Conservation (phyloP, 1,139 yeast species). For the Entelexis paramagnoliae region DNA sequence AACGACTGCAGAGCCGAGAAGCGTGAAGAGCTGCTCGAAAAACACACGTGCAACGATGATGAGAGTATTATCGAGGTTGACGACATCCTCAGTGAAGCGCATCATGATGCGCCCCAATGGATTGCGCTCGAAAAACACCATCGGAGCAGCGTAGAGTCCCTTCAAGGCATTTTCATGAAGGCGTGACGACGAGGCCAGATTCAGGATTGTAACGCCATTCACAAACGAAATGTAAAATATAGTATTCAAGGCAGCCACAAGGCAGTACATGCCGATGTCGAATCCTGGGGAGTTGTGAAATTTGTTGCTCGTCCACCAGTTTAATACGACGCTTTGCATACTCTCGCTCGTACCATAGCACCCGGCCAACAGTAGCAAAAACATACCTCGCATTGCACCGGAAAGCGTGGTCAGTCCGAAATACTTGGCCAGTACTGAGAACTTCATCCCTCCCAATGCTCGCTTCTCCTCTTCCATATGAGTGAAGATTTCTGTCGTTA, state of each 20-base stretch:
- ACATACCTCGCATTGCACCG: background rate
- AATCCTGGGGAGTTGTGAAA: conserved; percentile 14
- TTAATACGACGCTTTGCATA: conserved; percentile 13
- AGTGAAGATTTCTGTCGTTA: background rate
- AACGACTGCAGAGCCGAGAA: conserved; percentile 24
- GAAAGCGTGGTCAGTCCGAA: conserved; percentile 4
- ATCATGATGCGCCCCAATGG: conserved; percentile 63
- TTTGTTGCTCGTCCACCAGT: conserved; percentile 18
- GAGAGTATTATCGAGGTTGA: conserved; percentile 60
- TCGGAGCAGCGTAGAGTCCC: conserved; percentile 59
- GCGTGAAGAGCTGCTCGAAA: conserved; percentile 17
- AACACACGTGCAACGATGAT: conserved; percentile 23
- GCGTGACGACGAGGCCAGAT: conserved; percentile 18
- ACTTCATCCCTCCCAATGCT: conserved; percentile 14
- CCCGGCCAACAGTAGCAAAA: background rate
- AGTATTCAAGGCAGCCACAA: conserved; percentile 7
- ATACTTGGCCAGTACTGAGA: conserved; percentile 7
- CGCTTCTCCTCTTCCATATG: conserved; percentile 15
- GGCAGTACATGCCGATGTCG: conserved; percentile 15
- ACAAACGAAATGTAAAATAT: conserved; percentile 12
- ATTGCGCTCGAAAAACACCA: conserved; percentile 55
- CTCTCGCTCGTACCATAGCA: conserved; percentile 10
- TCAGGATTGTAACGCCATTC: conserved; percentile 5
- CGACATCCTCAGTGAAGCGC: conserved; percentile 74
- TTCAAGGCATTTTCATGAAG: conserved; percentile 43